Base-by-base conservation (phyloP, 2,329 filamentous ascomycete genomes). In the Aureobasidium vineae region DNA sequence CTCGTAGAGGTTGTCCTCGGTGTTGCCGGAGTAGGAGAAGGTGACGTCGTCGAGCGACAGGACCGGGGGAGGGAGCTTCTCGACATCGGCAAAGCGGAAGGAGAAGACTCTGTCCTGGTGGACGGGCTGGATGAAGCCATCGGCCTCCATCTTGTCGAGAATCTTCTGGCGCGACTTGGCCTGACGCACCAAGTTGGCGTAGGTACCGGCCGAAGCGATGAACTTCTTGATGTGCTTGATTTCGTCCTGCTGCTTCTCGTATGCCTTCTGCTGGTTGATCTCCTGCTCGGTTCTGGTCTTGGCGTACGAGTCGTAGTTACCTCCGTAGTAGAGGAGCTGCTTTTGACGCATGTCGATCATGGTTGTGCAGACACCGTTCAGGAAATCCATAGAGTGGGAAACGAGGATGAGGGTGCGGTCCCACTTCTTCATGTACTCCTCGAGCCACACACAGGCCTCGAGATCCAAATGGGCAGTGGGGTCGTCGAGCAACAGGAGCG, bases 141-240 rank as follows among this genome's bases (percentile, higher is more conserved):
- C 95, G 73, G 96, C 95, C 85, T 98, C 94, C 95, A 99, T 99
- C 89, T 99, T 99, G 86, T 99, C 95, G 72, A 98, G 86, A 80
- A 98, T 98, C 91, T 99, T 99, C 82, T 99, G 95, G 71, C 95
- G 89, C 50, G 95, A 98, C 86, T 99, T 99, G 81, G 96, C 96
- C 82, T 99, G 95, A 79, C 91, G 87, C 77, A 99, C 95, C 84
- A 99, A 86, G 84, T 99, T 99, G 86, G 96, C 95, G 77, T 99
- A 99, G 69, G 95, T 99, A 93, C 96, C 95, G 67, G 95, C 95
- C 69, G 94, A 97, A 76, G 96, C 95, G 79, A 99, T 99, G 85
- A 99, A 99, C 83, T 98, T 97, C 86, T 99, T 98, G 86, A 99
- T 99, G 85, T 99, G 96, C 73, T 88, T 86, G 79, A 99, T 99